These are phyloP conservation scores for Primulina eburnea DNA, from an alignment of 257 asterid species.

Conservation along the genomic window DNA sequence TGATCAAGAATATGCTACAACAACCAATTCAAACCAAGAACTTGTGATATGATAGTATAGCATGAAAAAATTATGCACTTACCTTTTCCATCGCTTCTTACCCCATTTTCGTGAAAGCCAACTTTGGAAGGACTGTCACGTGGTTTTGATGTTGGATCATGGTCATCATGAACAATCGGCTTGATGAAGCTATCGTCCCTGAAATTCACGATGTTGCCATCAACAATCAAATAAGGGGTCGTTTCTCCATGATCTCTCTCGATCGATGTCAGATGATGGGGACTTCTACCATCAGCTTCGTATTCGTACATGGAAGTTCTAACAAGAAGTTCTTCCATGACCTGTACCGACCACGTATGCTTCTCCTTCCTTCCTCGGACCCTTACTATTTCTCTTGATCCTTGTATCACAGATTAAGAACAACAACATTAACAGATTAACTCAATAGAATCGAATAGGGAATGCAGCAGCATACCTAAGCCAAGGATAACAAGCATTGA, in stretches of 20 bases:
- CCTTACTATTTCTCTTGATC: conserved; percentile 21
- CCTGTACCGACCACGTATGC: conserved; percentile 32
- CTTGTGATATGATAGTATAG: too few species aligned
- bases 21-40: too few species aligned
- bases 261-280: neutral
- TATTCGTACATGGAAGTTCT: neutral
- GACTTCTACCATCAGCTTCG: conserved; percentile 20
- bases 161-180: neutral
- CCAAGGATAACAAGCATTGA: conserved; percentile 30
- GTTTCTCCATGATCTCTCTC: neutral
- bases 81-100: conserved; percentile 6
- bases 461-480: conserved; percentile 27
- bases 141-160: neutral
- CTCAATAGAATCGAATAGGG: too few species aligned
- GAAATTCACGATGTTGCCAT: neutral
- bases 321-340: conserved; percentile 25
- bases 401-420: conserved; percentile 10
- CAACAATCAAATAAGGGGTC: neutral
- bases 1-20: too few species aligned
- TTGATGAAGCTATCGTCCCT: neutral
- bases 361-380: conserved; percentile 25
- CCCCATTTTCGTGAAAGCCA: neutral
- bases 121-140: neutral
- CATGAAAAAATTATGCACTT: neutral
- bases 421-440: neutral